Evolutionary conservation across 495 filamentous ascomycete genomes (phyloP), one percentile per base, ranked within the genome.

Genomic region (Lasiosphaeris hirsuta): DNA sequence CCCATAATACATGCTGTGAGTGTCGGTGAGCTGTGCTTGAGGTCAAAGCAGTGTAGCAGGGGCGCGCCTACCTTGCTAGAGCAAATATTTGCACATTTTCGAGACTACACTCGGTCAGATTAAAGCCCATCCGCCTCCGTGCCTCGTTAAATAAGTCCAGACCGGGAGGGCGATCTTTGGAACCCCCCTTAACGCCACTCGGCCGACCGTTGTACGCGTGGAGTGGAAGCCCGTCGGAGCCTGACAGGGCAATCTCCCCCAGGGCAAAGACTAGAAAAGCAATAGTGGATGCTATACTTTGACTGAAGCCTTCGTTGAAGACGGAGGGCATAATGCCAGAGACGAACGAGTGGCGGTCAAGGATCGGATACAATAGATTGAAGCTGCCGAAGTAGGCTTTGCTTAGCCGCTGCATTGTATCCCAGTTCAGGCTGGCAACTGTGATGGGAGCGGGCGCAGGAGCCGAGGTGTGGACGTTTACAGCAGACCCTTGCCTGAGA

Each of bases 81-180:
- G 81, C 67, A 54, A 75, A 78, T 17, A 82, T 76, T 59, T 84
- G 83, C 14, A 85, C 72, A 59, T 81, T 83, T 59, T 82, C 81
- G 10, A 86, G 69, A 56, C 75, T 78, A 61, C 74, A 81, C 40
- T 82, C 75, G 1, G 77, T 79, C 35, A 79, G 55, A 35, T 79
- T 70, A 63, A 83, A 86, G 7, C 83, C 83, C 62, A 85, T 77
- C 23, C 81, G 71, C 55, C 73, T 77, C 38, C 82, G 73, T 1
- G 81, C 83, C 66, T 85, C 83, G 58, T 84, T 85, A 63, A 85
- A 86, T 18, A 84, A 67, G 2, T 71, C 70, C 6, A 86, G 62
- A 4, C 83, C 83, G 0, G 83, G 83, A n/a, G 83, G 82, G 11
- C 65, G 63, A 10, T 74, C 69, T 4, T 58, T 50, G 7, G 75